Evolutionary conservation across 1,284 basidiomycete genomes (phyloP).

Genomic region (Puccinia polysora): DNA sequence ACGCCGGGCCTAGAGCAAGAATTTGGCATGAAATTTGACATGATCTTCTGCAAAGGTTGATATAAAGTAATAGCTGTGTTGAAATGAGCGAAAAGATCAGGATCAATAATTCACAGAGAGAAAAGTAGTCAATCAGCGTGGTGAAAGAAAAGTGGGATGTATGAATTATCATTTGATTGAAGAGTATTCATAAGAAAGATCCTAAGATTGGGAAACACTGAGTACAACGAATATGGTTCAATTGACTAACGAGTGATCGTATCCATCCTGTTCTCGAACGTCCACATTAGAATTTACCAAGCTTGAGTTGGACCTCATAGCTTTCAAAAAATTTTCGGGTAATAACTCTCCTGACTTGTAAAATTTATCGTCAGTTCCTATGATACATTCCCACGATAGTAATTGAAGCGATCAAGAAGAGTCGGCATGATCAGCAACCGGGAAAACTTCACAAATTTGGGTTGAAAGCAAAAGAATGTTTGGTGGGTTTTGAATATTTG

Average conservation of each 20-base stretch:
- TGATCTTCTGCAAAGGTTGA: slow-evolving; percentile 54
- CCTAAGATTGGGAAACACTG: too few species aligned
- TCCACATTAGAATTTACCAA: background rate
- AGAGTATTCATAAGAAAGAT: too few species aligned
- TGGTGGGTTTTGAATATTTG: background rate
- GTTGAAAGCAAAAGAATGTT: background rate
- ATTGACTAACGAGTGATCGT: slow-evolving; percentile 36
- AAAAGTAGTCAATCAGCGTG: background rate
- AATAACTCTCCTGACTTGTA: slow-evolving; percentile 78
- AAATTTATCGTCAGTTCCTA: slow-evolving; percentile 82
- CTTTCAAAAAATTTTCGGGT: slow-evolving; percentile 75
- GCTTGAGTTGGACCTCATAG: background rate
- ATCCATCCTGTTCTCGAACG: slow-evolving; percentile 16
- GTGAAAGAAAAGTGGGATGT: background rate
- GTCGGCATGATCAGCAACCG: slow-evolving; percentile 8
- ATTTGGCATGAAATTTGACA: slow-evolving; percentile 56
- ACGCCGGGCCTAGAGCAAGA: too few species aligned
- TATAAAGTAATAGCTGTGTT: slow-evolving; percentile 21
- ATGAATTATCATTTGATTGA: too few species aligned
- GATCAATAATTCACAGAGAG: background rate
- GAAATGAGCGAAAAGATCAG: background rate
- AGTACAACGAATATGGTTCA: too few species aligned
- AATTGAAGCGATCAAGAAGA: slow-evolving; percentile 11
- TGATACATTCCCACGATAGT: slow-evolving; percentile 32
- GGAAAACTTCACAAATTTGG: background rate